Evolutionary conservation across 768 basidiomycete genomes (phyloP).

Genomic region (Tulasnella sp.): DNA sequence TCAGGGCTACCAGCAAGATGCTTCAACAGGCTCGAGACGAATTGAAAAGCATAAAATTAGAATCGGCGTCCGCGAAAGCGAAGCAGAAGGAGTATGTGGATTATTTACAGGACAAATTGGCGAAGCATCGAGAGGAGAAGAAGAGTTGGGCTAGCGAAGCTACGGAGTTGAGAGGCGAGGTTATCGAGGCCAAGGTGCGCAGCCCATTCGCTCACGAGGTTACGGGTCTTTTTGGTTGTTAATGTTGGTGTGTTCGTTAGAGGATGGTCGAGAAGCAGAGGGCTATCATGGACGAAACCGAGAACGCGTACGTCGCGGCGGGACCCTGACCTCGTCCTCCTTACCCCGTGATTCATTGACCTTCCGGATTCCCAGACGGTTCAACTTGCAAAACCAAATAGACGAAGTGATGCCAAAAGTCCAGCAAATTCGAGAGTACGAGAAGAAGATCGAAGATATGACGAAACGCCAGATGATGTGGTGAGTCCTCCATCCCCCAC

Average conservation of each 20-base stretch:
- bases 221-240: too few relatives aligned
- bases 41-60: slow-evolving; percentile 66
- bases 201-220: too few relatives aligned
- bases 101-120: slow-evolving; percentile 72
- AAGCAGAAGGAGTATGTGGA: slow-evolving; percentile 82
- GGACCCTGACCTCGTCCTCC: neutral
- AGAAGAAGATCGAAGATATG: slow-evolving; percentile 79
- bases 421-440: slow-evolving; percentile 75
- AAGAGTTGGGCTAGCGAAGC: slow-evolving; percentile 70
- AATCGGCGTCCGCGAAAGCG: slow-evolving; percentile 66
- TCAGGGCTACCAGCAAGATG: slow-evolving; percentile 69
- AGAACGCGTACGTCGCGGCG: slow-evolving; percentile 35
- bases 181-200: slow-evolving; percentile 64
- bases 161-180: slow-evolving; percentile 58
- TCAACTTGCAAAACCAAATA: slow-evolving; percentile 65
- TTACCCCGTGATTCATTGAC: too few relatives aligned
- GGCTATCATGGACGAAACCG: slow-evolving; percentile 35
- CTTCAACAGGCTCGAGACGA: slow-evolving; percentile 64
- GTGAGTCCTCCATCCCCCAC: slow-evolving; percentile 42
- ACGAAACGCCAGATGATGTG: slow-evolving; percentile 72
- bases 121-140: slow-evolving; percentile 73
- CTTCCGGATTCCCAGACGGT: slow-evolving; percentile 53
- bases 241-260: slow-evolving; percentile 1
- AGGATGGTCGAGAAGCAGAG: slow-evolving; percentile 33
- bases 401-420: slow-evolving; percentile 81